phyloP scores from a whole-genome alignment of 768 basidiomycete genomes.

The Rhodotorula paludigena region DNA sequence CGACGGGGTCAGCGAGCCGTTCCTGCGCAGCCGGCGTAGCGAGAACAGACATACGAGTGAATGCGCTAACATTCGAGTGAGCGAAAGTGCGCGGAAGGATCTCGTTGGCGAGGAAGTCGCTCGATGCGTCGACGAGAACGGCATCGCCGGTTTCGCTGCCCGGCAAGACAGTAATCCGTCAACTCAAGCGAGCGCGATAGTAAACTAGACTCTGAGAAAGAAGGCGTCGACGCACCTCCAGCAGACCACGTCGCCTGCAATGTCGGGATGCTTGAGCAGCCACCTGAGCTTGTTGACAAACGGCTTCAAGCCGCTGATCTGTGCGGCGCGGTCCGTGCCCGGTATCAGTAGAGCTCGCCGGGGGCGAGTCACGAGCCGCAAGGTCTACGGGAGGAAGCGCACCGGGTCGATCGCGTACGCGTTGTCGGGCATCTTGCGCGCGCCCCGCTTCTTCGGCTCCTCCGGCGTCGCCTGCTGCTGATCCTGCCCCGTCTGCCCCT shows the following conservation, averaged over 20 bases:
- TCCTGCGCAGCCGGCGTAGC: neutral
- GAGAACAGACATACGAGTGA: constrained; percentile 3
- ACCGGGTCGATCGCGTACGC: neutral
- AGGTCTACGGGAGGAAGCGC: neutral
- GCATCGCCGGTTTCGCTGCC: neutral
- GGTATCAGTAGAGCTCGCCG: neutral
- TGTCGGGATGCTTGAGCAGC: neutral
- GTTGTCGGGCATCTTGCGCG: neutral
- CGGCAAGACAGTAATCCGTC: neutral
- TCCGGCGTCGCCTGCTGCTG: neutral
- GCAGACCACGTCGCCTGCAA: constrained; percentile 1
- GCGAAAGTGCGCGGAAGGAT: neutral
- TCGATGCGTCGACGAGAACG: neutral
- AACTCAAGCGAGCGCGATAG: neutral
- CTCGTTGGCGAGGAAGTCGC: neutral
- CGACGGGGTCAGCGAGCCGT: neutral
- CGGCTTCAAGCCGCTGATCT: constrained; percentile 20
- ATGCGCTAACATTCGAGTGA: neutral
- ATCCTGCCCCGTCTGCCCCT: too few relatives aligned
- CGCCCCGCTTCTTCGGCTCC: neutral
- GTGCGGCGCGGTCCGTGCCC: neutral
- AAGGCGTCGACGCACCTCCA: constrained; percentile 21
- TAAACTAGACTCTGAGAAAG: neutral
- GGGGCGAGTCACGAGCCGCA: neutral
- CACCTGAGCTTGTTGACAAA: constrained; percentile 23